Base-by-base conservation (phyloP, 257 asterid genomes). In the Mentha longifolia region DNA sequence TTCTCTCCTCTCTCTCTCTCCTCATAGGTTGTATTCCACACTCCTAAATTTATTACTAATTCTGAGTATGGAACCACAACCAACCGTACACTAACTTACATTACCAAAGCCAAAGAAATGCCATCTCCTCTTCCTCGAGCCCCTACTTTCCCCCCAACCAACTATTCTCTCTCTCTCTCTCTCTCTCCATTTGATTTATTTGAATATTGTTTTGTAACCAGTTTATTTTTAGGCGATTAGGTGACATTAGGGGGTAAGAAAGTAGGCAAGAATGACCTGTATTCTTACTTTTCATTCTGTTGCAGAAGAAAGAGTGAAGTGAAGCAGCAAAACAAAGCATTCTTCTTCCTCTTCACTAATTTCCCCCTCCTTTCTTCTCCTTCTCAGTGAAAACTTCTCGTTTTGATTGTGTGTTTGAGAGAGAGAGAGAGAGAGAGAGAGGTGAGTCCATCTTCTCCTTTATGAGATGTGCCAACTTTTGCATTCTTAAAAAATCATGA, bases 101-200 rank as follows among this genome's bases (percentile, higher is more conserved):
- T 49, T 67, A 59, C 65, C 77, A 64, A 74, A 77, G 65, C 80
- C 77, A 85, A 74, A 79, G 80, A 75, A 68, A 76, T 67, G 72
- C 72, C 82, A 76, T 74, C 78, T 63, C 72, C 79, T 68, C 76
- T 74, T 70, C 88, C 96, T 91, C 95, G 95, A 91, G 96, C 95
- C 97, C 95, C 92, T 79, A 82, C 85, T 78, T 78, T 56, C 41
- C 61, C 33, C 55, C 2, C 58, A 5, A 5, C 61, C 51, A 71
- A 7, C 17, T 28, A 28, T 70, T 31, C 75, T 33, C 73, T 37
- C 72, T 31, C 75, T 33, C 73, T 37, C 49, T 61, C 31, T 61
- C 61, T 57, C 55, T 63, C 77, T 19, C 41, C 16, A 9, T 42
- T 10, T 10, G 9, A 8, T 2, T 42, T 10, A 42, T 9, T 11